Evolutionary conservation across 805 yeast genomes (phyloP).

Genomic region (Clavispora carvajalis): DNA sequence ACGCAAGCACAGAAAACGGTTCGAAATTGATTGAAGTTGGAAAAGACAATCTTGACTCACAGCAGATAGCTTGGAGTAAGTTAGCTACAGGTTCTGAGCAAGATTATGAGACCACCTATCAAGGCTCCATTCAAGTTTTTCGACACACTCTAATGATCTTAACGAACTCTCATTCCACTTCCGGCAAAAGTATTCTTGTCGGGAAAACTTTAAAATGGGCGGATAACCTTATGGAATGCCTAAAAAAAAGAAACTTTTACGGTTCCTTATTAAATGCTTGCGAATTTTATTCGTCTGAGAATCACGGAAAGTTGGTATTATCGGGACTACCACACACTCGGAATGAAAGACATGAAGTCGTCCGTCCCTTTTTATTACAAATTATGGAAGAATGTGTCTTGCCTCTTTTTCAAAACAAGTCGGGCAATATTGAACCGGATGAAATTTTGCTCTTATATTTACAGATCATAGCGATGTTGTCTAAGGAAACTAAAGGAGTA

Average conservation of each 20-base stretch:
- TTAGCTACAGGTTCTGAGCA: background rate
- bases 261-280: conserved; percentile 55
- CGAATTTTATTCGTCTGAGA: conserved; percentile 42
- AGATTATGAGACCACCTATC: background rate
- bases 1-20: background rate
- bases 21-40: conserved; percentile 5
- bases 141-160: conserved; percentile 21
- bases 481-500: conserved; percentile 5
- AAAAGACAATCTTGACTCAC: conserved; percentile 7
- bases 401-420: conserved; percentile 25
- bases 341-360: conserved; percentile 39
- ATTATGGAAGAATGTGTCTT: conserved; percentile 51
- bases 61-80: conserved; percentile 2
- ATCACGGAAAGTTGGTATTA: conserved; percentile 43
- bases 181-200: conserved; percentile 36
- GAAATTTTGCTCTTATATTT: conserved; percentile 10
- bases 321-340: conserved; percentile 53
- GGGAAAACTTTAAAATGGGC: conserved; percentile 71
- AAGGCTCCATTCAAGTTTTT: conserved; percentile 15
- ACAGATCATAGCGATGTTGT: conserved; percentile 10
- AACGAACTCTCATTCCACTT: conserved; percentile 9
- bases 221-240: conserved; percentile 46
- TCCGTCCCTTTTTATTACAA: conserved; percentile 51
- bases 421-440: background rate
- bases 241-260: conserved; percentile 46